phyloP scores from a whole-genome alignment of 106 monocot genomes.

The Narthecium ossifragum region DNA sequence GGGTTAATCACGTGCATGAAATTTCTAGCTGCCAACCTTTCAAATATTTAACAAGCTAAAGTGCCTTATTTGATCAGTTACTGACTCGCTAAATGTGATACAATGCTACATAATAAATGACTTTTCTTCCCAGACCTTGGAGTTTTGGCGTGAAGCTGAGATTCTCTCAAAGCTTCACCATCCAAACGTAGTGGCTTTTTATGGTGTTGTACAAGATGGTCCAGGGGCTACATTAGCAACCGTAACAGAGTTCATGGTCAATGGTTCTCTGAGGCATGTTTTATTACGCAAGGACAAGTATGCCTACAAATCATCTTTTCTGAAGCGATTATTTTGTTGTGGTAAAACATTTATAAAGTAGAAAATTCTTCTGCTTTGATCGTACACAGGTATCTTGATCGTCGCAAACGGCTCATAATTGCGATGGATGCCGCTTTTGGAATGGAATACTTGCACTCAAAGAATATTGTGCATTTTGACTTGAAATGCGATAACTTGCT shows the following conservation, averaged over 20 bases:
- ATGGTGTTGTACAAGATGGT: constrained; percentile 83
- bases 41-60: background rate
- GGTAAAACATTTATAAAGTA: too few species aligned
- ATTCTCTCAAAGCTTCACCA: constrained; percentile 94
- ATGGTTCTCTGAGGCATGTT: constrained; percentile 83
- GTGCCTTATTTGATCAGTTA: too few species aligned
- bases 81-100: too few species aligned
- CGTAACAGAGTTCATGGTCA: constrained; percentile 89
- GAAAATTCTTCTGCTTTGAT: background rate
- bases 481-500: constrained; percentile 97
- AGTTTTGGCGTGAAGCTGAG: constrained; percentile 91
- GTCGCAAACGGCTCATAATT: constrained; percentile 71
- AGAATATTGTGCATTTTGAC: constrained; percentile 93
- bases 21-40: too few species aligned
- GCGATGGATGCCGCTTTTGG: constrained; percentile 98
- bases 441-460: constrained; percentile 97
- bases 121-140: constrained; percentile 47
- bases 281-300: constrained; percentile 75
- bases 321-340: too few species aligned
- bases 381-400: constrained; percentile 63
- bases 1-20: too few species aligned
- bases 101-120: background rate
- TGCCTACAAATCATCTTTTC: background rate
- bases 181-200: constrained; percentile 92
- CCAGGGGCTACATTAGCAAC: constrained; percentile 81